These are phyloP conservation scores for Saccharum hybrid DNA, from an alignment of 202 grass and related monocot species.

Conservation along the genomic window DNA sequence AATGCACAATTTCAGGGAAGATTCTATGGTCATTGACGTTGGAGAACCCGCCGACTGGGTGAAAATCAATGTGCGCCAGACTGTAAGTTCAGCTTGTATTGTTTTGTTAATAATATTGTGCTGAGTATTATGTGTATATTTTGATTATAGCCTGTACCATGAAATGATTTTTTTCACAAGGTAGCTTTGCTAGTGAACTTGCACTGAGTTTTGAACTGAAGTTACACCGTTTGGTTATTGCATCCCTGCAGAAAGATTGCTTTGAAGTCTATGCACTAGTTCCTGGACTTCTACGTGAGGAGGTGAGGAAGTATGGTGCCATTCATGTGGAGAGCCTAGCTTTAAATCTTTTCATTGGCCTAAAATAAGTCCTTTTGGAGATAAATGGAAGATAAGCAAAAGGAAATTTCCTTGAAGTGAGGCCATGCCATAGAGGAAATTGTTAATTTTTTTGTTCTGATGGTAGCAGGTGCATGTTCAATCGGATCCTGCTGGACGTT, in stretches of 20 bases:
- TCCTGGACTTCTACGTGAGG: constrained; percentile 96
- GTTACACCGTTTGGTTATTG: constrained; percentile 9
- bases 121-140: constrained; percentile 17
- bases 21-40: constrained; percentile 90
- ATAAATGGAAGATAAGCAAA: constrained; percentile 8
- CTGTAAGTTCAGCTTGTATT: constrained; percentile 63
- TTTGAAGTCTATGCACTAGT: constrained; percentile 97
- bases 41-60: constrained; percentile 96
- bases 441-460: constrained; percentile 32
- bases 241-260: constrained; percentile 89
- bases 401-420: constrained; percentile 26
- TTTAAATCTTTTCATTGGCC: constrained; percentile 29
- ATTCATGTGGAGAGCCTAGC: constrained; percentile 20
- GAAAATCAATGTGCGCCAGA: constrained; percentile 91
- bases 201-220: constrained; percentile 22
- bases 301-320: constrained; percentile 56
- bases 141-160: constrained; percentile 26
- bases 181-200: constrained; percentile 23
- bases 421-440: not conserved
- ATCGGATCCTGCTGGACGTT: constrained; percentile 88
- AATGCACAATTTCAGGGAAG: constrained; percentile 59
- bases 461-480: constrained; percentile 93
- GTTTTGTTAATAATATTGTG: constrained; percentile 35
- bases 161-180: constrained; percentile 1
- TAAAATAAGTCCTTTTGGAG: constrained; percentile 12